A percentile compares a stretch with the other conserved stretches of the same genome.
phyloP scores from a whole-genome alignment of 176 grass and related monocot genomes.

The Melocanna baccifera region DNA sequence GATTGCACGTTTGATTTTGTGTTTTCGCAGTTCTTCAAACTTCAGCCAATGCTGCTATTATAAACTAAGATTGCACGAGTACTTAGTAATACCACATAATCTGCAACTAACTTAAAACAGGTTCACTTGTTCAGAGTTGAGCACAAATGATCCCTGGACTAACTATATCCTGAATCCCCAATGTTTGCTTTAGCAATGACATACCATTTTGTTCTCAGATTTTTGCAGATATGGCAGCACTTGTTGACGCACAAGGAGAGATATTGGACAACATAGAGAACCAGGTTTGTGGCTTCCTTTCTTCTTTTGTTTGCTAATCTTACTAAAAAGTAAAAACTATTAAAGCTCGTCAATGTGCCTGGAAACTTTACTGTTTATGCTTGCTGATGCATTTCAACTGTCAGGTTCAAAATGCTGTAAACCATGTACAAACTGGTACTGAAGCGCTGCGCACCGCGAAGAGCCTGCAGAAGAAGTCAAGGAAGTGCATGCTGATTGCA shows the following conservation, averaged over 20 bases:
- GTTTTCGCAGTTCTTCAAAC: neutral
- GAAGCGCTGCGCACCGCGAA: slow-evolving; percentile 53
- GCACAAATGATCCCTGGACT: neutral
- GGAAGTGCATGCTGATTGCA: slow-evolving; percentile 60
- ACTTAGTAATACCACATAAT: neutral
- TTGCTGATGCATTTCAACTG: neutral
- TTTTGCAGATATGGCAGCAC: slow-evolving; percentile 54
- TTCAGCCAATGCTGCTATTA: neutral
- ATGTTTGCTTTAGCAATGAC: neutral
- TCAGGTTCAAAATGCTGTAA: slow-evolving; percentile 61
- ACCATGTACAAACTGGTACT: slow-evolving; percentile 50
- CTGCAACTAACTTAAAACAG: neutral
- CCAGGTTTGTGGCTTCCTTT: slow-evolving; percentile 34
- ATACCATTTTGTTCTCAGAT: slow-evolving; percentile 40
- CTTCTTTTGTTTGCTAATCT: neutral
- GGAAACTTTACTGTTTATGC: neutral
- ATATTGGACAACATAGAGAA: slow-evolving; percentile 57
- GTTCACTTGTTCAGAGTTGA: neutral
- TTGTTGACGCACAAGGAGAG: slow-evolving; percentile 64
- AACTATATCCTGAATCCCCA: neutral
- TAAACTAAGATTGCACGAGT: neutral
- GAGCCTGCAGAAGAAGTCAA: slow-evolving; percentile 61
- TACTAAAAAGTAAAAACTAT: neutral
- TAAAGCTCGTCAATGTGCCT: neutral
- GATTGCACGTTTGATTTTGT: neutral